Base-by-base conservation (phyloP, 345 rosid species). In the Aegle marmelos region DNA sequence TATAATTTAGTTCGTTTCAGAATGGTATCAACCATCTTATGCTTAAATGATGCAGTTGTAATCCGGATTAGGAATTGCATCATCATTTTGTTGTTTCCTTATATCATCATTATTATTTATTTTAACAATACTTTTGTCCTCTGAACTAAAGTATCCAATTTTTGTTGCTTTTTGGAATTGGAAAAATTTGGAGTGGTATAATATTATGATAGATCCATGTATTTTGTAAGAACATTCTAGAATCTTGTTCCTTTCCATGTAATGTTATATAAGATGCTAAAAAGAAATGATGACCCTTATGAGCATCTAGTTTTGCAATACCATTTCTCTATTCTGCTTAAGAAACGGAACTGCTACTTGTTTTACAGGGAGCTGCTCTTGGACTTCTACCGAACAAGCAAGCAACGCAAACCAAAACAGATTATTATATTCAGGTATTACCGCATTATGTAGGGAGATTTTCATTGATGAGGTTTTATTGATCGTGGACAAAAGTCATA, bases 381-480 rank as follows among this genome's bases (percentile, higher is more conserved):
- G 27, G 94, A 95, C 53, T 95, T 93, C 82, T 93, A 73, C 80
- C 53, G 54, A 68, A 89, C 97, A 2, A 90, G 95, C 78, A 78
- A 73, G 7, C 53, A 31, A 37, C 73, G 71, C 25, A 95, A 93
- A 87, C 98, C 98, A 28, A 85, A 81, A 63, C 97, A 91, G 79
- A 92, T 95, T 70, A 89, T 95, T 67, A 78, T 93, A 58, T 95
- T 95, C 90, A 92, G 98, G 98, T 92, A 83, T 73, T 74, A 13
- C 61, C 70, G 27, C 67, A 28, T 54, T 59, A 36, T 68, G 2
- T 9, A n/a, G n/a, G 50, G n/a, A 28, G 27, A 60, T 54, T 60
- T n/a, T 69, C 5, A 9, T 2, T 71, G 78, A 6, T 6, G 24
- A 68, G 2, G 21, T 69, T 64, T 37, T 5, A 48, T 45, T 13